Evolutionary conservation across 768 basidiomycete species (phyloP).

Genomic region (Trametes sanguinea): DNA sequence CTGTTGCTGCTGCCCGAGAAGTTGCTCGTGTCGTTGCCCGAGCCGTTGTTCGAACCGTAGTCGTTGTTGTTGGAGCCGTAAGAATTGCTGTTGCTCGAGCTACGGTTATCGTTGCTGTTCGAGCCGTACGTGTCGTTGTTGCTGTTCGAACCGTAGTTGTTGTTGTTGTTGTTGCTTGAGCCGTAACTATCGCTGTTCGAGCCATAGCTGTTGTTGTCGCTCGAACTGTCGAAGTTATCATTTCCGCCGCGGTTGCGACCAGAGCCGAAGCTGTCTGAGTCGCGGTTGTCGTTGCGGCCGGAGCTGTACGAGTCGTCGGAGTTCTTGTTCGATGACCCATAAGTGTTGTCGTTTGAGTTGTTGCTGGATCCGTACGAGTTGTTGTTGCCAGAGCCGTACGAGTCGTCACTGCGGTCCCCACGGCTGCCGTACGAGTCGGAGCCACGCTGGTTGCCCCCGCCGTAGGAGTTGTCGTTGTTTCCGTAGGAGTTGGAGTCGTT

Average conservation of each 20-base stretch:
- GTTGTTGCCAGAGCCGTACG: neutral
- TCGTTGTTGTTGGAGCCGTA: neutral
- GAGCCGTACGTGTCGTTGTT: slow-evolving; percentile 10
- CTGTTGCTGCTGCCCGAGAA: slow-evolving; percentile 10
- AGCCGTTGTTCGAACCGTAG: slow-evolving; percentile 13
- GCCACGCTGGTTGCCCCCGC: too few relatives aligned
- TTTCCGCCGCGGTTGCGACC: too few relatives aligned
- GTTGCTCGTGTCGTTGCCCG: neutral
- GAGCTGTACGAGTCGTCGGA: slow-evolving; percentile 5
- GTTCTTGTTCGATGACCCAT: neutral
- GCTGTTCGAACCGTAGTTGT: too few relatives aligned
- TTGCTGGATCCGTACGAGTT: too few relatives aligned
- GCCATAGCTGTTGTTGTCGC: slow-evolving; percentile 9
- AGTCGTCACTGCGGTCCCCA: too few relatives aligned
- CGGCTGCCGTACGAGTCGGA: too few relatives aligned
- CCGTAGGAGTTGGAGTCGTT: slow-evolving; percentile 17
- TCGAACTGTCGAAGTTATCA: too few relatives aligned
- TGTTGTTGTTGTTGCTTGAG: slow-evolving; percentile 7
- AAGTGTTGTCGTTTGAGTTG: slow-evolving; percentile 16
- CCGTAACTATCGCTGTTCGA: slow-evolving; percentile 3
- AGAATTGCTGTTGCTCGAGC: too few relatives aligned
- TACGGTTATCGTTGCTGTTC: too few relatives aligned
- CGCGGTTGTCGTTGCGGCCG: neutral
- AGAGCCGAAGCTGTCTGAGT: slow-evolving; percentile 9
- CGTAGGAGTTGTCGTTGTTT: slow-evolving; percentile 2